Base-by-base conservation (phyloP, 371 early-diverging fungal species). In the Rhizopus arrhizus region DNA sequence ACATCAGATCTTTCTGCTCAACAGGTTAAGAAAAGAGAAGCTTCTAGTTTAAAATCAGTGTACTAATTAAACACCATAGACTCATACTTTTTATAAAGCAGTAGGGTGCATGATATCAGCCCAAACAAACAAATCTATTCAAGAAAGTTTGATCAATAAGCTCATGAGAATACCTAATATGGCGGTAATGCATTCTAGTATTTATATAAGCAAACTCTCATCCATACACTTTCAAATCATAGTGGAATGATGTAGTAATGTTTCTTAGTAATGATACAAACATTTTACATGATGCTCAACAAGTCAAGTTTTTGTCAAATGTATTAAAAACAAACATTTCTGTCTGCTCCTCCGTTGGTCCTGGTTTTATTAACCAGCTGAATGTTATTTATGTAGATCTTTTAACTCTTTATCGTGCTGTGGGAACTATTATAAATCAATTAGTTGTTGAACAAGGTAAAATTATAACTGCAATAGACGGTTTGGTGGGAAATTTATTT, bases 51-150 rank as follows among this genome's bases (percentile, higher is more conserved):
- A 43, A 43, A 43, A 6, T n/a, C n/a, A 43, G 6, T 5, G 6
- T 11, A 11, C 15, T 2, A 38, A 38, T 38, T 38, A 5, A 11
- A 38, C 6, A 43, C 6, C 15, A n/a, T 43, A 43, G 43, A 15
- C n/a, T 11, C 93, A 95, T 68, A 95, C 94, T 4, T 97, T 98
- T 75, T 97, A 95, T 71, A 96, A 97, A 74, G 96, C 97, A 22
- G 89, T 95, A 40, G 98, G 98, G 15, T 88, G 91, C 71, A 95
- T 98, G 90, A 93, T 98, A 47, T 85, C 93, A 34, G 91, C 96
- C 3, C 94, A 97, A 66, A 80, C 86, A 28, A 89, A 90, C 52
- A 69, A 80, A 22, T 62, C 65, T 29, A 73, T 77, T n/a, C 95
- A 93, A 73, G 92, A 91, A 59, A 82, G 89, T 48, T 74, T 96